Percentiles rank a stretch among this genome's conserved stretches.
Evolutionary conservation across 2,329 filamentous ascomycete genomes (phyloP).

Genomic region (Neurospora crassa): DNA sequence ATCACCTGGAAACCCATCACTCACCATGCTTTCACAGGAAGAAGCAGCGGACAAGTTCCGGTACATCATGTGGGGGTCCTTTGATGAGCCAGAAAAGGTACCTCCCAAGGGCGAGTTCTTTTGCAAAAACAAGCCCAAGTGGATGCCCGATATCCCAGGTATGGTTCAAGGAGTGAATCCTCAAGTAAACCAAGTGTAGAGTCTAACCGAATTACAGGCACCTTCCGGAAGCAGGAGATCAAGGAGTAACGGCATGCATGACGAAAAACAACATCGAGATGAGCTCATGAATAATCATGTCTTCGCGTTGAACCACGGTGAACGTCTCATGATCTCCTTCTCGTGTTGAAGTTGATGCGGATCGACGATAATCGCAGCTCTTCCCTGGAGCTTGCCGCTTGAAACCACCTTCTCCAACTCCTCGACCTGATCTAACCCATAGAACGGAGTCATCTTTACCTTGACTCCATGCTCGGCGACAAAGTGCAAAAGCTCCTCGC

Average conservation of each 20-base stretch:
- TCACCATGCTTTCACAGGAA: slow-evolving; percentile 17
- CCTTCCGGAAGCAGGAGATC: slow-evolving; percentile 37
- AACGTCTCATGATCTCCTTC: slow-evolving; percentile 5
- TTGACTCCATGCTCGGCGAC: slow-evolving; percentile 36
- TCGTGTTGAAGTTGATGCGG: slow-evolving; percentile 24
- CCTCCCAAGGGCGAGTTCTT: slow-evolving; percentile 48
- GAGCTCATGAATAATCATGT: not conserved
- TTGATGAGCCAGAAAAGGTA: slow-evolving; percentile 38
- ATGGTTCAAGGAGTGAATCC: slow-evolving; percentile 10
- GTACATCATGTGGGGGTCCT: slow-evolving; percentile 36
- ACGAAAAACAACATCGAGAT: not conserved
- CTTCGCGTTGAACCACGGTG: not conserved
- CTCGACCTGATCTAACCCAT: slow-evolving; percentile 41
- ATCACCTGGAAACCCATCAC: not conserved
- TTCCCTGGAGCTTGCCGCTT: slow-evolving; percentile 43
- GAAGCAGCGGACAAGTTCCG: slow-evolving; percentile 34
- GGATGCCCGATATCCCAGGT: slow-evolving; percentile 42
- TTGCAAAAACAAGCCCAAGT: slow-evolving; percentile 34
- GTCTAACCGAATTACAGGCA: slow-evolving; percentile 18
- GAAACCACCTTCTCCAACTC: slow-evolving; percentile 40
- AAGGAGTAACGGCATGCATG: slow-evolving; percentile 24
- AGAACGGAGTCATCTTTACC: slow-evolving; percentile 40
- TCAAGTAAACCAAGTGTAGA: not conserved
- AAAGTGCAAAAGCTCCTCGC: slow-evolving; percentile 35
- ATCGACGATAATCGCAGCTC: slow-evolving; percentile 44